Evolutionary conservation across 179 eudicot genomes (phyloP), one percentile per base, ranked within the genome.

Genomic region (Silene coronaria): DNA sequence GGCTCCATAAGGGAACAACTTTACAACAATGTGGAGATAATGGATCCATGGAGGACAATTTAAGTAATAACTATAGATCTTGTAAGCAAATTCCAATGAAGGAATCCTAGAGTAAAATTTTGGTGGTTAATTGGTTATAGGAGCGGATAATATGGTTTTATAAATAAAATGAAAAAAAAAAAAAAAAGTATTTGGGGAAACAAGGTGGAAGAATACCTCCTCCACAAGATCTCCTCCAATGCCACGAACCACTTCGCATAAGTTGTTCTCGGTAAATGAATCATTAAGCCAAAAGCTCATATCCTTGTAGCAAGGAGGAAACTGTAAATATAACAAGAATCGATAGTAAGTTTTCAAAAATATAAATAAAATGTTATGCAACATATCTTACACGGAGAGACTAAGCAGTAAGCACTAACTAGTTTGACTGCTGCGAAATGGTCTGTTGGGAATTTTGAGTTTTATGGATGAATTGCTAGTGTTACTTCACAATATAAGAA

Each of bases 291-390:
- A 92, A 83, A 95, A 93, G 80, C 97, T 95, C 92, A 95, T 78
- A 84, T 95, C 97, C 86, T 95, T 95, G 82, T 85, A 95, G 82
- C 99, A 95, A 61, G 97, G 97, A 80, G 99, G 97, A 81, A 46
- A 95, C 97, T 95, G 90, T 86, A 86, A 38, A 46, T 19, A 45
- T 65, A 17, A 19, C 48, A 10, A 32, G 19, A 17, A 21, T 53
- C n/a, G 38, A 28, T 45, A 58, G 9, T 7, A 60, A 9, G 19
- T 8, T 36, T 64, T 53, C 67, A 55, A 74, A 48, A 30, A 22
- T 34, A 71, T 61, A 75, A 36, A 27, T 28, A 19, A 38, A 13
- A 71, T 2, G 53, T 51, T 11, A 2, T 13, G 5, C 17, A 22
- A 6, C 32, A 21, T 16, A 13, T 3, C 14, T 4, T 16, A 6